Evolutionary conservation across 169 alveolate species (phyloP).

Genomic region (Perkinsus olseni): DNA sequence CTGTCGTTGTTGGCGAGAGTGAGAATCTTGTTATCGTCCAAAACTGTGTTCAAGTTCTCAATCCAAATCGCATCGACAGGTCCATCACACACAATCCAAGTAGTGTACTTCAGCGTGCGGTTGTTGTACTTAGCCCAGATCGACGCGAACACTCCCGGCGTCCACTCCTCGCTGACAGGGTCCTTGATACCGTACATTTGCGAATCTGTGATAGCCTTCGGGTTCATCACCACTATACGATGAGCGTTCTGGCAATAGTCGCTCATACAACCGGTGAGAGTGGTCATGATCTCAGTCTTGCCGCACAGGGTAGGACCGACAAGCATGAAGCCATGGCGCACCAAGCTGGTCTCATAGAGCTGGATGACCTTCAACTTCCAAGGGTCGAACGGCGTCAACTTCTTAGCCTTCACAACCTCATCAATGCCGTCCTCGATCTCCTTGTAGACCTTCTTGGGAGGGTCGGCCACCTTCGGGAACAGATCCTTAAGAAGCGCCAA

Average conservation of each 20-base stretch:
- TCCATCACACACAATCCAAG: slow-evolving; percentile 93
- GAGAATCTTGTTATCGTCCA: slow-evolving; percentile 86
- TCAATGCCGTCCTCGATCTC: slow-evolving; percentile 75
- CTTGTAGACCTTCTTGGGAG: slow-evolving; percentile 81
- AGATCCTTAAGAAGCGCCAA: slow-evolving; percentile 83
- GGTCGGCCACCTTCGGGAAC: slow-evolving; percentile 86
- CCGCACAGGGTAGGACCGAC: slow-evolving; percentile 95
- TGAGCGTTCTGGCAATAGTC: slow-evolving; percentile 63
- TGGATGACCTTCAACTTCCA: slow-evolving; percentile 77
- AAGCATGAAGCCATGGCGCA: slow-evolving; percentile 94
- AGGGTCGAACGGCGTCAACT: slow-evolving; percentile 25
- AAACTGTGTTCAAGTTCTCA: too few relatives aligned
- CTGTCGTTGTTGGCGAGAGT: slow-evolving; percentile 86
- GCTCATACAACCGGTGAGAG: slow-evolving; percentile 77
- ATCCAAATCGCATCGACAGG: slow-evolving; percentile 97
- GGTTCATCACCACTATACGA: slow-evolving; percentile 83
- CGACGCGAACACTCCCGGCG: slow-evolving; percentile 87
- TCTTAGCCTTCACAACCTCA: slow-evolving; percentile 51
- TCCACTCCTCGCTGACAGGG: slow-evolving; percentile 88
- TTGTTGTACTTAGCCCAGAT: slow-evolving; percentile 87
- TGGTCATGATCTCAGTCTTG: slow-evolving; percentile 83
- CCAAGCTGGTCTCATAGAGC: slow-evolving; percentile 84
- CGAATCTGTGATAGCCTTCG: slow-evolving; percentile 88
- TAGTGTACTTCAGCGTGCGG: slow-evolving; percentile 66
- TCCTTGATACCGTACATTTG: slow-evolving; percentile 78